A percentile compares a stretch with the other conserved stretches of the same genome.
These are phyloP conservation scores for Wilcoxina mikolae DNA, from an alignment of 495 filamentous ascomycete species.

Conservation along the genomic window DNA sequence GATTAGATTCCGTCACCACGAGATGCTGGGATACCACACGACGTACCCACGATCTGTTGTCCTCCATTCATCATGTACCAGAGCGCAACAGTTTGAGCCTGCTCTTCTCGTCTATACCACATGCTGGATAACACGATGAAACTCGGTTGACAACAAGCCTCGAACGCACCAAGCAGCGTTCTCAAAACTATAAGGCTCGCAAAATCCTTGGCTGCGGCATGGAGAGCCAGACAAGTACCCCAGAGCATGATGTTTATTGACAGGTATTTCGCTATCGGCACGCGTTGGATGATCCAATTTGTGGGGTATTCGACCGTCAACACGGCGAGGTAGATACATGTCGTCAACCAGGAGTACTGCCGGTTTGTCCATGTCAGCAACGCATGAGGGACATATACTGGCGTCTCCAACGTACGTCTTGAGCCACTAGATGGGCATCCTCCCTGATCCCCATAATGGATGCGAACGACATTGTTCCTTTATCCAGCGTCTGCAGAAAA, in stretches of 20 bases:
- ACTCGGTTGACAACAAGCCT: slow-evolving; percentile 49
- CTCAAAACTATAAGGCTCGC: slow-evolving; percentile 41
- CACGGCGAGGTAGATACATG: slow-evolving; percentile 41
- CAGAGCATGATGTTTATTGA: slow-evolving; percentile 47
- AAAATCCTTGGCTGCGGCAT: slow-evolving; percentile 44
- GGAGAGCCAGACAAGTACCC: slow-evolving; percentile 33
- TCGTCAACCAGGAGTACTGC: slow-evolving; percentile 39
- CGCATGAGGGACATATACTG: background rate
- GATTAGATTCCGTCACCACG: slow-evolving; percentile 34
- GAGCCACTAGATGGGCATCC: slow-evolving; percentile 41
- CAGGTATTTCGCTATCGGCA: slow-evolving; percentile 44
- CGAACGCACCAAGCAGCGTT: slow-evolving; percentile 51
- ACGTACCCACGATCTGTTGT: slow-evolving; percentile 38
- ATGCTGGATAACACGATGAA: slow-evolving; percentile 51
- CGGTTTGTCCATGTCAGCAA: background rate
- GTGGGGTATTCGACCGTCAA: slow-evolving; percentile 41
- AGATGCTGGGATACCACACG: too few species aligned
- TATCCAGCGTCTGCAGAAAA: slow-evolving; percentile 60
- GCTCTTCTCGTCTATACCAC: slow-evolving; percentile 59
- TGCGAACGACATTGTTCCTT: slow-evolving; percentile 54
- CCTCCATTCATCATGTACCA: slow-evolving; percentile 60
- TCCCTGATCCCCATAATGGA: slow-evolving; percentile 52
- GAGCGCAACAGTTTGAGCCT: slow-evolving; percentile 48
- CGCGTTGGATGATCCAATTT: slow-evolving; percentile 38
- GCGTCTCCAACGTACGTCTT: slow-evolving; percentile 35